A percentile compares a stretch with the other conserved stretches of the same genome.
phyloP scores from a whole-genome alignment of 495 filamentous ascomycete genomes.

The Xanthoparmelia taractica region DNA sequence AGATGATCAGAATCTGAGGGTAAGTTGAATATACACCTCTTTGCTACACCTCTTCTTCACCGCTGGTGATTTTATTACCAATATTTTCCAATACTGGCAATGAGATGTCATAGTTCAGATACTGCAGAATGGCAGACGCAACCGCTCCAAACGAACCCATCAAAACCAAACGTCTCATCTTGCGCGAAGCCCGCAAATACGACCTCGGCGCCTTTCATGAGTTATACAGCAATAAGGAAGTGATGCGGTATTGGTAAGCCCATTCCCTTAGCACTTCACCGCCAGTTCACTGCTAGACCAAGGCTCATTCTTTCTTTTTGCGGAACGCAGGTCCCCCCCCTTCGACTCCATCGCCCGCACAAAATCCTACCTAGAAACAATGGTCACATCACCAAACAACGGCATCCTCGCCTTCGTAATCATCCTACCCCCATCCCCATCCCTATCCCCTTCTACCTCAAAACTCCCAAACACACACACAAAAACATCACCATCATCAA shows the following conservation, averaged over 20 bases:
- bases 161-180: constrained; percentile 4
- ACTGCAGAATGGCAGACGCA: neutral
- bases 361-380: constrained; percentile 67
- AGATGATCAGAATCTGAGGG: too few species aligned
- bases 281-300: too few species aligned
- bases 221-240: constrained; percentile 15
- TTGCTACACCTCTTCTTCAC: too few species aligned
- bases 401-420: constrained; percentile 17
- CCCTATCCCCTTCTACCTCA: neutral
- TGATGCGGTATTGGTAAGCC: constrained; percentile 21
- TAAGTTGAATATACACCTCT: too few species aligned
- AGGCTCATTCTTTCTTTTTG: too few species aligned
- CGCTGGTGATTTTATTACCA: too few species aligned
- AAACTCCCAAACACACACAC: too few species aligned
- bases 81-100: too few species aligned
- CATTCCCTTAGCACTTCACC: neutral
- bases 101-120: too few species aligned
- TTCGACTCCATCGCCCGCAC: constrained; percentile 15
- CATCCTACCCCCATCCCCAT: neutral
- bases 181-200: constrained; percentile 13
- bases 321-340: neutral
- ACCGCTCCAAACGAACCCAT: neutral
- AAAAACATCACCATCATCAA: too few species aligned
- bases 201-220: constrained; percentile 16
- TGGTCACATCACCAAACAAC: constrained; percentile 68